Evolutionary conservation across 1,139 yeast species (phyloP), one percentile per base, ranked within the genome.

Genomic region (Hemisphaericaspora xylofermentans): DNA sequence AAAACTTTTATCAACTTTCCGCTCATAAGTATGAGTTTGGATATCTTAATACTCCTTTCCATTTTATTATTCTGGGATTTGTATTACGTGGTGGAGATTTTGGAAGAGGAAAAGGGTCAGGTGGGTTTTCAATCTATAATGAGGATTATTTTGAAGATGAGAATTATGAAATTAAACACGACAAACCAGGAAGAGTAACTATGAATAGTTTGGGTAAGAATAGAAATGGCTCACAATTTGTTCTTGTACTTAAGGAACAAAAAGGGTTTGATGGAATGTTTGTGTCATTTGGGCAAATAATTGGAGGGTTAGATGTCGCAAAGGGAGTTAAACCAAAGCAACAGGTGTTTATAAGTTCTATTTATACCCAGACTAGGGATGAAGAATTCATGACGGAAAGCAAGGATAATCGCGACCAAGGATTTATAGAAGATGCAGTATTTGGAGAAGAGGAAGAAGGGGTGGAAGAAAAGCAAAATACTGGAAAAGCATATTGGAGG

Each of bases 201-300:
- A 70, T 70, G 76, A 76, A 75, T 36, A 70, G 68, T 50, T 52
- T 64, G 2, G 75, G 27, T 38, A 55, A 57, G 37, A 39, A 43
- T 12, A 24, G 27, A 5, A 24, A 24, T 24, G 12, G 27, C 4
- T 24, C 27, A 8, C 27, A 24, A 12, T 24, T 24, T n/a, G 4
- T 5, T 9, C 6, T 24, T 12, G 6, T 12, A n/a, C 6, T n/a
- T 24, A 24, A 9, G 10, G n/a, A 8, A 5, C n/a, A 9, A 12
- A 5, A 9, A 12, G 27, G 27, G 5, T 60, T 82, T 43, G 80
- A 80, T 54, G 82, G 82, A 3, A 64, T 66, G 39, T 78, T 78
- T 48, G 80, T 82, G 10, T 74, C 79, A 0, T 78, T 80, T 55
- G 85, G 84, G 2, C 73, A 69, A 45, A 64, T 78, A 6, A 61